Conservation (phyloP, 495 filamentous ascomycete species). For the Penicillium silybi region DNA sequence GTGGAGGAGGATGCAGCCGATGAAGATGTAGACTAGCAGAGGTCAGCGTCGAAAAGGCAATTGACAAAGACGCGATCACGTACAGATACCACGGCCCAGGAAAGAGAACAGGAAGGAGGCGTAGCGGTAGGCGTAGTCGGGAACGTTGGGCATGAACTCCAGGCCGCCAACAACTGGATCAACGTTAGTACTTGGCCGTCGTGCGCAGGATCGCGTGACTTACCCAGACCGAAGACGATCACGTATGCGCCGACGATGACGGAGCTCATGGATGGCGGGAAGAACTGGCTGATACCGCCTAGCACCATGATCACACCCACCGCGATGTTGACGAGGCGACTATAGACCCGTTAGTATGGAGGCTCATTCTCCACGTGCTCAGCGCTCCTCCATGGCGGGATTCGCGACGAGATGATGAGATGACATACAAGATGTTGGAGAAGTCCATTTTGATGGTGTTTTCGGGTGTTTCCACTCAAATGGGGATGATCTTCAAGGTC, state of each 20-base stretch:
- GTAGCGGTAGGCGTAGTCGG: slow-evolving; percentile 86
- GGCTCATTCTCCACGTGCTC: neutral
- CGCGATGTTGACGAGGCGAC: slow-evolving; percentile 89
- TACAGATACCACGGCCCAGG: slow-evolving; percentile 91
- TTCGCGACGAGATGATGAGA: neutral
- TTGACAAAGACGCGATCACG: slow-evolving; percentile 31
- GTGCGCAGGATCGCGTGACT: slow-evolving; percentile 19
- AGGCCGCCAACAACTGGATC: slow-evolving; percentile 41
- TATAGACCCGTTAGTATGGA: slow-evolving; percentile 24
- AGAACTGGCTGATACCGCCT: slow-evolving; percentile 89
- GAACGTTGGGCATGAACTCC: slow-evolving; percentile 83
- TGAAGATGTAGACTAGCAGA: slow-evolving; percentile 85
- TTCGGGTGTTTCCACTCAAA: neutral
- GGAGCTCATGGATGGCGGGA: slow-evolving; percentile 37
- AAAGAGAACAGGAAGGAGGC: slow-evolving; percentile 98
- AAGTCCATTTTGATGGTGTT: slow-evolving; percentile 45
- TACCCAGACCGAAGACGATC: slow-evolving; percentile 85
- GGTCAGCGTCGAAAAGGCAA: slow-evolving; percentile 20
- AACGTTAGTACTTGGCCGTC: slow-evolving; percentile 6
- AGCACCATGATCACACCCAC: slow-evolving; percentile 85
- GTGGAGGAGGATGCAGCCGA: slow-evolving; percentile 78
- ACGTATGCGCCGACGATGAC: slow-evolving; percentile 81
- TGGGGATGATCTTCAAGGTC: slow-evolving; percentile 10
- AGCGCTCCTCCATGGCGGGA: neutral
- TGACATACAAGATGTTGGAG: slow-evolving; percentile 56